Percentiles rank a stretch among this genome's conserved stretches.
These are phyloP conservation scores for Sextonia rubra DNA, from an alignment of 164 flowering plant species.

Conservation along the genomic window DNA sequence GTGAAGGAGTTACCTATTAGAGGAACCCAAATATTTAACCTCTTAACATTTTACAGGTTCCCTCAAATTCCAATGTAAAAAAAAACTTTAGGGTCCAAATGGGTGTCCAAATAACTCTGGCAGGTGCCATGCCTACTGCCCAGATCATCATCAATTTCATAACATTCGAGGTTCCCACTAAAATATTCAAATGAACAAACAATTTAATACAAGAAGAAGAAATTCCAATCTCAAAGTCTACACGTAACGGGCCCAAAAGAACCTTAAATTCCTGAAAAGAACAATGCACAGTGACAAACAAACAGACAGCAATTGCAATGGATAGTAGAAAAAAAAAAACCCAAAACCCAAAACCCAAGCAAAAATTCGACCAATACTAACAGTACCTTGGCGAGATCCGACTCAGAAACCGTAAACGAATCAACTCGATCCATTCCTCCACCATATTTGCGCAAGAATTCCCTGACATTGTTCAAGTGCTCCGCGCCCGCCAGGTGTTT, in stretches of 20 bases:
- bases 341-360: background rate
- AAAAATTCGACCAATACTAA: background rate
- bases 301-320: background rate
- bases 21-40: too few species aligned
- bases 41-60: too few species aligned
- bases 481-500: conserved; percentile 61
- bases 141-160: too few species aligned
- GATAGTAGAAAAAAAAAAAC: background rate
- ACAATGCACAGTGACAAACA: background rate
- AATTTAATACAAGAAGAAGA: background rate
- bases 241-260: too few species aligned
- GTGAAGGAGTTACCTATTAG: too few species aligned
- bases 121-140: too few species aligned
- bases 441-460: conserved; percentile 70
- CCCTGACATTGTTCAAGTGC: conserved; percentile 67
- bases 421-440: conserved; percentile 58
- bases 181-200: too few species aligned
- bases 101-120: too few species aligned
- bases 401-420: conserved; percentile 44
- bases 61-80: too few species aligned
- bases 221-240: too few species aligned
- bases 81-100: too few species aligned
- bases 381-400: conserved; percentile 60
- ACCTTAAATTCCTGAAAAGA: background rate
- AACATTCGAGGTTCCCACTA: too few species aligned